Percentiles rank a stretch among this genome's conserved stretches.
These are phyloP conservation scores for Claviceps sorghi DNA, from an alignment of 2,329 filamentous ascomycete genomes.

Conservation along the genomic window DNA sequence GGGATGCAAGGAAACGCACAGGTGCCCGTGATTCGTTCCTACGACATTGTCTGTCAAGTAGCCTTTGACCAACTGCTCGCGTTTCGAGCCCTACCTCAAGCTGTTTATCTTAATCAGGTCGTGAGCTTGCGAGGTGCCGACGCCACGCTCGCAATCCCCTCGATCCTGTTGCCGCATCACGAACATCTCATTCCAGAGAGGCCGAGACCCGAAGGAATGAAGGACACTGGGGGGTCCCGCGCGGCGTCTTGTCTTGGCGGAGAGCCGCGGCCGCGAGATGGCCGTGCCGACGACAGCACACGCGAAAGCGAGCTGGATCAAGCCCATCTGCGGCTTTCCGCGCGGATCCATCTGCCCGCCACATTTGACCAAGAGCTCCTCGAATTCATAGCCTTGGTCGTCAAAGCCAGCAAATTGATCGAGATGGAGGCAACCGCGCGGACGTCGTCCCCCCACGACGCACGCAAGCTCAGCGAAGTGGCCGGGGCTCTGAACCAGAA, in stretches of 20 bases:
- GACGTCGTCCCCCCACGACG: neutral
- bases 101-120: neutral
- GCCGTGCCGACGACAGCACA: neutral
- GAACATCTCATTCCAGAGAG: constrained; percentile 4
- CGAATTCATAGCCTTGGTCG: constrained; percentile 3
- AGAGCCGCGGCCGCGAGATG: neutral
- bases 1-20: constrained; percentile 1
- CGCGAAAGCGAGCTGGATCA: neutral
- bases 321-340: neutral
- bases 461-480: constrained; percentile 2
- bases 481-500: constrained; percentile 22
- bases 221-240: neutral
- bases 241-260: neutral
- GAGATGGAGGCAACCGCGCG: constrained; percentile 1
- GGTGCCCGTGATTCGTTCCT: neutral
- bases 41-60: constrained; percentile 2
- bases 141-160: neutral
- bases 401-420: constrained; percentile 5
- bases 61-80: neutral
- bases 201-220: neutral
- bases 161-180: constrained; percentile 4
- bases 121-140: constrained; percentile 1
- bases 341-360: constrained; percentile 1
- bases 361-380: constrained; percentile 4
- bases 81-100: constrained; percentile 2